Percentiles rank a stretch among this genome's conserved stretches.
Evolutionary conservation across 78 protist species (phyloP).

Genomic region (Dictyostelium purpureum): DNA sequence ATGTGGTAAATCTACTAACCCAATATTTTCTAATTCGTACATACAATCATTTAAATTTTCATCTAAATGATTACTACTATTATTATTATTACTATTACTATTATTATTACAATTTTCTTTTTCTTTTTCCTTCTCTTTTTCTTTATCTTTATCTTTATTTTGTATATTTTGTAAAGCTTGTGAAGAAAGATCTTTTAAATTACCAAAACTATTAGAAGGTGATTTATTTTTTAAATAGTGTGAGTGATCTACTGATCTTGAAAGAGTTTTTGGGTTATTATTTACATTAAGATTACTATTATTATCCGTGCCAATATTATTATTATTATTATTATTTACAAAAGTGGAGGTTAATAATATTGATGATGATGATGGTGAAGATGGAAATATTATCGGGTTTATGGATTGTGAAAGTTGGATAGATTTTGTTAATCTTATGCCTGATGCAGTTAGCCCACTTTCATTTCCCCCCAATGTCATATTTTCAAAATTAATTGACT

Average conservation of each 20-base stretch:
- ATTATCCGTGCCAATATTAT: background rate
- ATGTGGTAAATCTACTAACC: background rate
- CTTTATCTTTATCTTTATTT: background rate
- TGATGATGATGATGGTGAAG: background rate
- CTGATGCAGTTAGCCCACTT: background rate
- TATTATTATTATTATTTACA: too few relatives aligned
- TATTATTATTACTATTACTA: background rate
- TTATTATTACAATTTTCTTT: conserved; percentile 11
- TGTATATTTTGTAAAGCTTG: background rate
- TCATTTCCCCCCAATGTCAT: background rate
- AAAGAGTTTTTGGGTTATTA: background rate
- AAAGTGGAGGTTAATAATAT: background rate
- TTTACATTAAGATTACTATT: background rate
- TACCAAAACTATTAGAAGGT: background rate
- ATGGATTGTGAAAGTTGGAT: background rate
- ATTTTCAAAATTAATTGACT: background rate
- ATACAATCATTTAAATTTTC: conserved; percentile 3
- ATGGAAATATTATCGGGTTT: too few relatives aligned
- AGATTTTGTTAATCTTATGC: background rate
- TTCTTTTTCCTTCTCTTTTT: background rate
- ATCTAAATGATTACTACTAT: background rate
- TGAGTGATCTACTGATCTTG: conserved; percentile 1
- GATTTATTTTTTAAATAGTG: conserved; percentile 7
- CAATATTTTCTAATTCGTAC: conserved; percentile 26
- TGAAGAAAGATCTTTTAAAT: background rate